Base-by-base conservation (phyloP, 106 monocot genomes). In the Dendrobium huoshanense region DNA sequence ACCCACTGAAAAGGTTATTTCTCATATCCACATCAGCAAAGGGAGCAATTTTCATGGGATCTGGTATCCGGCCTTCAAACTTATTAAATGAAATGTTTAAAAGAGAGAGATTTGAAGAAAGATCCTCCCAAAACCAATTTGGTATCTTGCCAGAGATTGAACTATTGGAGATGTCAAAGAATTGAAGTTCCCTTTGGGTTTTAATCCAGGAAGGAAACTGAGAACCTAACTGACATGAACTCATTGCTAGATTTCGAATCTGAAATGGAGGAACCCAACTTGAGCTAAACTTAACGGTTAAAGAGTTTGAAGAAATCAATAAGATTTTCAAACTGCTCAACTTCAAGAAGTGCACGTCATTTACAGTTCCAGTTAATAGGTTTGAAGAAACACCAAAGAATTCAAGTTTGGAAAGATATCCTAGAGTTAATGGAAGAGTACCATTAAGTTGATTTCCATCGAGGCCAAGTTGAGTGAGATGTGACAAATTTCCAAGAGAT, bases 211-310 rank as follows among this genome's bases (percentile, higher is more conserved):
- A 25, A 24, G 64, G 64, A 25, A 65, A 65, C 64, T 2, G n/a
- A 65, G 41, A 27, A 6, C 73, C 73, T 18, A 74, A 18, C 2
- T 45, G 19, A 37, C 59, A 51, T 22, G 78, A 79, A 11, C 25
- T 6, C 65, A 82, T 13, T 1, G 0, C 4, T 2, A 74, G 42
- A 0, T 0, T 0, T 17, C 67, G 16, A 0, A 83, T 42, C 73
- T 84, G 80, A 41, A 84, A 87, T 45, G 81, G 77, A 77, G 84
- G 87, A 56, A 48, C 55, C 86, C 89, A 89, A 41, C 29, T 45
- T 5, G 41, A 43, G 25, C 33, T 61, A 4, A 84, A 15, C 9
- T 5, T 5, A 11, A 87, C 1, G 18, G n/a, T 64, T 11, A 87
- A 70, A 27, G 33, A 78, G 78, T 79, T 84, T 20, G 29, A 33